Base-by-base conservation (phyloP, 2,329 filamentous ascomycete species). In the Geosmithia flava region DNA sequence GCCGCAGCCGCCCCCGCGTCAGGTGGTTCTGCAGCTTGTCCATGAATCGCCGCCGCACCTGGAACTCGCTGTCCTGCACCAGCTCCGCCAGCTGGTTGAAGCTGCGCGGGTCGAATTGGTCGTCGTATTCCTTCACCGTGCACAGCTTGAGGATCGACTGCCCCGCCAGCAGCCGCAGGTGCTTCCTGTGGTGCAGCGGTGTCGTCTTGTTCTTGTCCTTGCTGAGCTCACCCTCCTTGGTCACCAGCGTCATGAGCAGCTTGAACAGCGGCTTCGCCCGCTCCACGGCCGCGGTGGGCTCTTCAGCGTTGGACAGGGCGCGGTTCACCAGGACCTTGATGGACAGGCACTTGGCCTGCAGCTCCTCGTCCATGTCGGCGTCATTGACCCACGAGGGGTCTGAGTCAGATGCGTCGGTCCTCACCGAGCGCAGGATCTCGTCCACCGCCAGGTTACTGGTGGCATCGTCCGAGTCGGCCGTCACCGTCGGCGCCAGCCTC, bases 21-120 rank as follows among this genome's bases (percentile, higher is more conserved):
- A 97, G 77, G 58, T 95, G 91, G 66, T 95, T 96, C 66, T 95
- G 93, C 41, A 98, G 70, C 56, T 90, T 89, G 57, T 82, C 80
- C 47, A 93, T 75, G 57, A 98, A 97, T 2, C 77, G 78, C 44
- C 75, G 77, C 33, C 93, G 83, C 27, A 97, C 88, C 53, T 83
- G 75, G 2, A 78, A 68, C 46, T 85, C 74, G 6, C 75, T 72
- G 58, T 96, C 90, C 60, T 97, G 91, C 2, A 85, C 80, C 13
- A 95, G 77, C 51, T 87, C 76, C 0, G 89, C 85, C 11, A 98
- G 74, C 27, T 78, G 75, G 60, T 95, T 87, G 67, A 97, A 98
- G 58, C 85, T 81, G 4, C 70, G 62, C 1, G 85, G 79, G 5
- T 78, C 76, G 45, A 97, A 73, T 19, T 88, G 66, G 45, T 84